phyloP scores from a whole-genome alignment of 164 flowering plant species.

The Protea cynaroides region DNA sequence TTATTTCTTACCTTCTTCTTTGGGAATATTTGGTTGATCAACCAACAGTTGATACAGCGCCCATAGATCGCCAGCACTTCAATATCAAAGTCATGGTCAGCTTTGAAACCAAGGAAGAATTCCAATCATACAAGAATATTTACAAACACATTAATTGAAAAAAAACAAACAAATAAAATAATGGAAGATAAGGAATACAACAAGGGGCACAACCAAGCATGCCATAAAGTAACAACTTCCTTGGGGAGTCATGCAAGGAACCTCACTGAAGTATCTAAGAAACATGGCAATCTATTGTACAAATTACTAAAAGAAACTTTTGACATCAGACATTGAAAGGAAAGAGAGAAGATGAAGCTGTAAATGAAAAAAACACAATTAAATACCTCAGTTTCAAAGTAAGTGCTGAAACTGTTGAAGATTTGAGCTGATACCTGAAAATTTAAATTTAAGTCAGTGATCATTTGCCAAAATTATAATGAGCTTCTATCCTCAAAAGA shows the following conservation, averaged over 20 bases:
- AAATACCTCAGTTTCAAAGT: constrained; percentile 44
- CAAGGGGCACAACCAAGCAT: no score
- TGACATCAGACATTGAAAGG: no score
- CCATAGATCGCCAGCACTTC: constrained; percentile 52
- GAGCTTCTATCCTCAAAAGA: background rate
- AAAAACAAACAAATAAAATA: background rate
- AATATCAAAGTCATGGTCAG: background rate
- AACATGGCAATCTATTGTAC: no score
- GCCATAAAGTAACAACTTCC: no score
- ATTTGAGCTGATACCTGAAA: constrained; percentile 61
- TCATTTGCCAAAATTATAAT: background rate
- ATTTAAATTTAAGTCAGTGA: background rate
- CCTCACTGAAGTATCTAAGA: no score
- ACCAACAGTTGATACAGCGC: constrained; percentile 62
- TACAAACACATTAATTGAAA: background rate
- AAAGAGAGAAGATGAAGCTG: no score
- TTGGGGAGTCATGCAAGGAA: no score
- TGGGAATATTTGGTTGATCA: constrained; percentile 89
- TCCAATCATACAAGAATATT: background rate
- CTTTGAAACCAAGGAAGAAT: background rate
- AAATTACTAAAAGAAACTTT: no score
- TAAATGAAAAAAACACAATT: background rate
- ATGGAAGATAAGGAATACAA: no score
- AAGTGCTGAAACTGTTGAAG: constrained; percentile 49
- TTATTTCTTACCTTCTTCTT: constrained; percentile 54